These are phyloP conservation scores for Henckelia pumila DNA, from an alignment of 257 asterid genomes.

Conservation along the genomic window DNA sequence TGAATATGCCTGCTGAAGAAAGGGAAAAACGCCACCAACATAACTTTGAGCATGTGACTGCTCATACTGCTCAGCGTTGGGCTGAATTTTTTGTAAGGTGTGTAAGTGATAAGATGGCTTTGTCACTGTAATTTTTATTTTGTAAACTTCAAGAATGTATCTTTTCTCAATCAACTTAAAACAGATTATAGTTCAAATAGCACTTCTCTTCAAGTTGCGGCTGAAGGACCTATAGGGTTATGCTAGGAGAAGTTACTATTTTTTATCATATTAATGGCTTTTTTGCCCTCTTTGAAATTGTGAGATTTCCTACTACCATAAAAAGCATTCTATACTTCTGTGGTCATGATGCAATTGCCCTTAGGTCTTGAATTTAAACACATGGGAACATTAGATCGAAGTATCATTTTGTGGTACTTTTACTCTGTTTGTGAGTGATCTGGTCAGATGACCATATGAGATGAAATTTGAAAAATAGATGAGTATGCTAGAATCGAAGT, in stretches of 20 bases:
- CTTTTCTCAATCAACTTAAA: not conserved
- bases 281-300: not conserved
- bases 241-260: not conserved
- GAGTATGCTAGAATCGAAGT: not conserved
- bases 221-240: not conserved
- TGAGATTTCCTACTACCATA: not conserved
- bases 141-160: slow-evolving; percentile 7
- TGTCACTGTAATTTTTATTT: not conserved
- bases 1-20: slow-evolving; percentile 80
- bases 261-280: too few relatives aligned
- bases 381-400: not conserved
- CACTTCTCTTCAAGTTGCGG: not conserved
- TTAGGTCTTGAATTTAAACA: not conserved
- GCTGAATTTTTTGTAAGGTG: slow-evolving; percentile 94
- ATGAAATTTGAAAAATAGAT: not conserved
- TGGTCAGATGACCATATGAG: not conserved
- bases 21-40: slow-evolving; percentile 90
- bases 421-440: not conserved
- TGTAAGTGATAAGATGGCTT: slow-evolving; percentile 27
- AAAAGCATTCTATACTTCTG: not conserved
- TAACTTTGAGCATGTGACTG: slow-evolving; percentile 81
- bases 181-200: not conserved
- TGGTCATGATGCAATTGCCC: not conserved
- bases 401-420: not conserved
- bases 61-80: slow-evolving; percentile 98